Conservation (phyloP, 441 rosid species). For the Viola pubescens region DNA sequence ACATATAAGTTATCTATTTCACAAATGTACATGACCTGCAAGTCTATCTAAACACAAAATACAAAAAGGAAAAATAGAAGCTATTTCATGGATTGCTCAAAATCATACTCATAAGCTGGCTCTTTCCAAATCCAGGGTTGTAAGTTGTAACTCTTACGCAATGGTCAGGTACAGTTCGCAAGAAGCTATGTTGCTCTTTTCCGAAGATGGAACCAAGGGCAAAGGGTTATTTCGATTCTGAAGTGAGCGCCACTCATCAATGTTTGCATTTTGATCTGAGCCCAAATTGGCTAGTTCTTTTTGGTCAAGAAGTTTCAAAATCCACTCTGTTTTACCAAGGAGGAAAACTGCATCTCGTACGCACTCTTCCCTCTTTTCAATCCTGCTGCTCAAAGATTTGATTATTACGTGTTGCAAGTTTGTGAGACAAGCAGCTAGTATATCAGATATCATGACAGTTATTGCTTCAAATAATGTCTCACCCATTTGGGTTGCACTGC, state of each 20-base stretch:
- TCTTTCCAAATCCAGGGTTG: not conserved
- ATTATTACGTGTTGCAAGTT: conserved; percentile 41
- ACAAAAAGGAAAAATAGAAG: not conserved
- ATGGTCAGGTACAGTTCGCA: not conserved
- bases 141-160: not conserved
- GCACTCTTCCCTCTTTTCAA: not conserved
- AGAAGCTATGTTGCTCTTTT: not conserved
- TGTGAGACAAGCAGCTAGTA: conserved; percentile 64
- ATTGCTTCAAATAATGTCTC: conserved; percentile 36
- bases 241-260: not conserved
- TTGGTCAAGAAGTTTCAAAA: not conserved
- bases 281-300: not conserved
- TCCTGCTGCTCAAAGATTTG: conserved; percentile 17
- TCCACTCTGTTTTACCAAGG: conserved; percentile 1
- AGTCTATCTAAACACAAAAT: not conserved
- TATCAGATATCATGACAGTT: conserved; percentile 42
- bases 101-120: not conserved
- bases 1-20: not conserved
- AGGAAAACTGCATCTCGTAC: not conserved
- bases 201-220: not conserved
- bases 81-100: not conserved
- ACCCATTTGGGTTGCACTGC: conserved; percentile 19
- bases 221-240: not conserved
- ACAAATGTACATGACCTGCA: not conserved
- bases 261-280: not conserved